Evolutionary conservation across 805 yeast genomes (phyloP), one percentile per base, ranked within the genome.

Genomic region (Debaryomyces tyrocola): DNA sequence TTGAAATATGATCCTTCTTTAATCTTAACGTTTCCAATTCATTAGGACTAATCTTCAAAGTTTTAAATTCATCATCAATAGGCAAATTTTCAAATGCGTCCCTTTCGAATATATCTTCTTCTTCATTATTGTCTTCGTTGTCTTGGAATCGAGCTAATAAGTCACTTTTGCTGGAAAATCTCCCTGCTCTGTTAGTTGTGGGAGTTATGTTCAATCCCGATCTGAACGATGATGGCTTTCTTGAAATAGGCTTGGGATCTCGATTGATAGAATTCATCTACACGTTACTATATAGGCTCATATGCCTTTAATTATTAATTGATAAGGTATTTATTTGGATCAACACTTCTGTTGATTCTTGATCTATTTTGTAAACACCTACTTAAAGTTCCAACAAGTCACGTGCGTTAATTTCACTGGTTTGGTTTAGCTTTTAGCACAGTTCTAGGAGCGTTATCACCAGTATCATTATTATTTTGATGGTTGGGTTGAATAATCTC

Each of bases 381-480:
- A 7, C 20, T 2, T 2, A 20, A 24, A 15, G 34, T n/a, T 31
- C 34, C 14, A 31, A 31, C 12, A 31, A 35, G 21, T 43, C 42
- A 45, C 43, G 29, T 54, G 50, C 37, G 37, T 39, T 43, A 46
- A 21, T 24, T 33, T 3, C 10, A 24, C 5, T 24, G 27, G 5
- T 43, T 52, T 4, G 67, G 66, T 24, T 71, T 69, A 0, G 70
- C 67, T 5, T 72, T 64, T 12, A 68, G 52, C 12, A 82, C 69
- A 9, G 67, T 63, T 1, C 63, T 43, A 0, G 87, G 85, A 0
- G 85, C 86, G 20, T 46, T 43, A 0, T 57, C 68, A 0, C 89
- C 90, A 0, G 90, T 84, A 57, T 85, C 90, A 55, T 85, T 83
- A 52, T 83, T 82, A 38, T 77, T 70, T 56, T 83, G 87, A 34